Base-by-base conservation (phyloP, 441 rosid genomes). In the Kokia cookei region DNA sequence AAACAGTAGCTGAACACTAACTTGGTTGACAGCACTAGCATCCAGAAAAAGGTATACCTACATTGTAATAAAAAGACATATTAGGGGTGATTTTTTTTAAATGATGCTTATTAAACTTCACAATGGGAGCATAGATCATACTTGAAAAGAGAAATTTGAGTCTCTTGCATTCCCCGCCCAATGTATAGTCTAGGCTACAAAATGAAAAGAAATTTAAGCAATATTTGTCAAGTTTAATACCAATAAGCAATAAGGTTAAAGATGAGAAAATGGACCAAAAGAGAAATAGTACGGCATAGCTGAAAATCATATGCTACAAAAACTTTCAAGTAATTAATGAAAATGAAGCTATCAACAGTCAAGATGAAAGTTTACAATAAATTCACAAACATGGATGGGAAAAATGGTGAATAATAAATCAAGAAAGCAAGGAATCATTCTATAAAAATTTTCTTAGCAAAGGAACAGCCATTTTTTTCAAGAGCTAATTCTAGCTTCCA, bases 131-230 rank as follows among this genome's bases (percentile, higher is more conserved):
- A 69, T 17, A 67, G 66, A 37, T 73, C 51, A 73, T 96, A 96
- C 99, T 93, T 96, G 90, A 93, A 84, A 73, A 86, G 87, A 24
- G 98, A 92, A 75, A 96, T 73, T 84, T 93, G 98, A 68, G 94
- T 91, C 87, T 96, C 99, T 81, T 96, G 99, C 97, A 96, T 86
- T 78, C 99, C 99, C 69, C 96, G 88, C 73, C 99, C 99, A 72
- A 93, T 80, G 72, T 82, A 96, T 85, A 88, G 83, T 81, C 96
- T 86, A 80, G 98, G 91, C 99, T 96, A 82, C 89, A 86, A 14
- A 54, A 82, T 50, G 65, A 69, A 59, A 81, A 67, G 61, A 76
- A 63, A 65, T 48, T 69, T 64, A 24, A 76, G 70, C 53, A 48
- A 45, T 72, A 43, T 72, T 71, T 37, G 13, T 10, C 19, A 47